A percentile compares a stretch with the other conserved stretches of the same genome.
These are phyloP conservation scores for Sarcodon aspratus DNA, from an alignment of 768 basidiomycete species.

Conservation along the genomic window DNA sequence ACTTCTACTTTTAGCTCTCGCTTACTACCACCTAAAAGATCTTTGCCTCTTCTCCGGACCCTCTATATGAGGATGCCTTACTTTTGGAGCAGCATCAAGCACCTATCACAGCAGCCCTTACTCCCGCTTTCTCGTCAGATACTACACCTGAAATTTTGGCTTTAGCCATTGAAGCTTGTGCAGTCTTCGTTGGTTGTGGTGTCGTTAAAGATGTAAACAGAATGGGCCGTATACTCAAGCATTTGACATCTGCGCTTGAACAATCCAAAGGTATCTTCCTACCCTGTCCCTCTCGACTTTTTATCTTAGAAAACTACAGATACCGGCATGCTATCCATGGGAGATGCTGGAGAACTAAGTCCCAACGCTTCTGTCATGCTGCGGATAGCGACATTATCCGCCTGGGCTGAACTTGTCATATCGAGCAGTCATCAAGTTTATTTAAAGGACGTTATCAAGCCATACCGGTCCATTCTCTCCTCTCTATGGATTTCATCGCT, in stretches of 20 bases:
- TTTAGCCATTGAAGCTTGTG: slow-evolving; percentile 86
- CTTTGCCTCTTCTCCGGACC: slow-evolving; percentile 81
- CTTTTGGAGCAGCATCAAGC: slow-evolving; percentile 97
- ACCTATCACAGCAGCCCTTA: slow-evolving; percentile 93
- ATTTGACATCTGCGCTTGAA: slow-evolving; percentile 78
- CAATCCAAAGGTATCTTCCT: slow-evolving; percentile 67
- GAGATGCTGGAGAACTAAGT: slow-evolving; percentile 77
- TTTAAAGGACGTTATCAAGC: slow-evolving; percentile 70
- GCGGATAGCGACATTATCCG: slow-evolving; percentile 82
- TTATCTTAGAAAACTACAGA: slow-evolving; percentile 29
- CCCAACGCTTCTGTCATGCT: slow-evolving; percentile 95
- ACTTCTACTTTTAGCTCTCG: no score
- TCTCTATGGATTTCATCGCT: slow-evolving; percentile 83
- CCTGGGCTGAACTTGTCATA: slow-evolving; percentile 90
- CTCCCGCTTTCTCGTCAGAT: slow-evolving; percentile 92
- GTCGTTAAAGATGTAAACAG: slow-evolving; percentile 81
- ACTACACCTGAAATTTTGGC: slow-evolving; percentile 93
- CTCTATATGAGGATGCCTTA: slow-evolving; percentile 82
- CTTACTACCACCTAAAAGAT: slow-evolving; percentile 34
- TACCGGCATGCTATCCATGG: slow-evolving; percentile 73
- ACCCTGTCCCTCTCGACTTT: neutral
- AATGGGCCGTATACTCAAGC: slow-evolving; percentile 91
- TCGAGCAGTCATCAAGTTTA: slow-evolving; percentile 67
- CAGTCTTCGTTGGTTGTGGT: slow-evolving; percentile 90
- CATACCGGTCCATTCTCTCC: slow-evolving; percentile 63